These are phyloP conservation scores for Zalaria sp. DNA, from an alignment of 2,329 filamentous ascomycete genomes.

Conservation along the genomic window DNA sequence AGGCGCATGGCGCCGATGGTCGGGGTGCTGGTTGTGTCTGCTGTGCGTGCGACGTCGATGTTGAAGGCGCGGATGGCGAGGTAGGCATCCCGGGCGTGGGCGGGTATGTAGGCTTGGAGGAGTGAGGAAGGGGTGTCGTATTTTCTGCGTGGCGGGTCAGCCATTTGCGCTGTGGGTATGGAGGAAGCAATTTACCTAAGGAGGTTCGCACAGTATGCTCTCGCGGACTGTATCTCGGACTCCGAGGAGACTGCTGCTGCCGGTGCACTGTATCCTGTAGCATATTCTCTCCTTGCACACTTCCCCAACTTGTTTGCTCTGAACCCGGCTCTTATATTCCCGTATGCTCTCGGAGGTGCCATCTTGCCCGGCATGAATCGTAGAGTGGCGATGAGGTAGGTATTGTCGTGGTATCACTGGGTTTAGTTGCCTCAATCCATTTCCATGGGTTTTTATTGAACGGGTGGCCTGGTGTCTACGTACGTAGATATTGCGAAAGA, in stretches of 20 bases:
- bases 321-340: too few relatives aligned
- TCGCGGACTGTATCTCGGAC: conserved; percentile 38
- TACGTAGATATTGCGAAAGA: too few relatives aligned
- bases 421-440: too few relatives aligned
- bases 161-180: conserved; percentile 1
- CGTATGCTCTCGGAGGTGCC: too few relatives aligned
- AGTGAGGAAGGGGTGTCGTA: conserved; percentile 83
- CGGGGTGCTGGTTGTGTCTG: conserved; percentile 79
- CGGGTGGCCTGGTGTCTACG: too few relatives aligned
- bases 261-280: conserved; percentile 7
- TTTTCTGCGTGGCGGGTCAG: conserved; percentile 38
- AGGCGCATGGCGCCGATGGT: conserved; percentile 78
- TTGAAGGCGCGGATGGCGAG: conserved; percentile 86
- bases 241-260: conserved; percentile 10
- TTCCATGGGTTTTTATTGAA: too few relatives aligned
- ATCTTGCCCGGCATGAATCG: too few relatives aligned
- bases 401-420: too few relatives aligned
- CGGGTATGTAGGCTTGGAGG: conserved; percentile 71
- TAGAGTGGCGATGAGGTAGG: too few relatives aligned
- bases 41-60: conserved; percentile 77
- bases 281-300: conserved; percentile 4
- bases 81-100: conserved; percentile 64
- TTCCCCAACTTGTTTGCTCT: too few relatives aligned
- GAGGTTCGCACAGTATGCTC: conserved; percentile 44
- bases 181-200: conserved; percentile 29